phyloP scores from a whole-genome alignment of 2,329 filamentous ascomycete species.

The Chaetomiaceae sp. region DNA sequence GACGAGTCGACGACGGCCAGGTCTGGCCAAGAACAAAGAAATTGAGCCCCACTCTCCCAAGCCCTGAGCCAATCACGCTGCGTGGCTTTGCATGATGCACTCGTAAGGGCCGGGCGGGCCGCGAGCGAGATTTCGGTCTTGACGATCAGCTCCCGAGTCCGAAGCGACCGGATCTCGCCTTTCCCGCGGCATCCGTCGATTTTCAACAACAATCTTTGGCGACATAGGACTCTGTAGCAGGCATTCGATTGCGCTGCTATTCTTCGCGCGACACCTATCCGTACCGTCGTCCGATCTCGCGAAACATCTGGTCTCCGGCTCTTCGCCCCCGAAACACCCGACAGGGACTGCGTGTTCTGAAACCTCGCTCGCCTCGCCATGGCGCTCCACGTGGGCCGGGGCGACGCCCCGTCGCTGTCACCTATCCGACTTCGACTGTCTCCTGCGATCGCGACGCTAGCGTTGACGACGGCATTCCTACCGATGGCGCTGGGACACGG shows the following conservation, averaged over 20 bases:
- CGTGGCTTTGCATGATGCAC: neutral
- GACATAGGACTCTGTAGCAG: neutral
- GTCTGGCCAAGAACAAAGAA: no score
- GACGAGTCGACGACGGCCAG: no score
- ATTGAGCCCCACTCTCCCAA: neutral
- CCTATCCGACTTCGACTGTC: constrained; percentile 14
- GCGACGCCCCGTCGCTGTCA: constrained; percentile 12
- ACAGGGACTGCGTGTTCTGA: constrained; percentile 1
- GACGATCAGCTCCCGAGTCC: neutral
- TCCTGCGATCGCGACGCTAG: constrained; percentile 8
- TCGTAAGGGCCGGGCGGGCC: neutral
- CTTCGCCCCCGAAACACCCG: neutral
- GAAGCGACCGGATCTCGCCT: neutral
- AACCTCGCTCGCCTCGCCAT: constrained; percentile 19
- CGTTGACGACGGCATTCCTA: constrained; percentile 18
- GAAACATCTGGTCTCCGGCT: neutral
- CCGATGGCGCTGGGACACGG: constrained; percentile 37
- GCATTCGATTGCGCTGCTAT: constrained; percentile 5
- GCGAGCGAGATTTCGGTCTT: neutral
- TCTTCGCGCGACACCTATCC: neutral
- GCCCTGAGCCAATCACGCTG: neutral
- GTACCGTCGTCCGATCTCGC: neutral
- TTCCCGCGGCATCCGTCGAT: neutral
- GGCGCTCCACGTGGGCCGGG: constrained; percentile 8
- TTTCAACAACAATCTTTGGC: neutral